phyloP scores from a whole-genome alignment of 345 rosid genomes.

The Nephelium lappaceum region DNA sequence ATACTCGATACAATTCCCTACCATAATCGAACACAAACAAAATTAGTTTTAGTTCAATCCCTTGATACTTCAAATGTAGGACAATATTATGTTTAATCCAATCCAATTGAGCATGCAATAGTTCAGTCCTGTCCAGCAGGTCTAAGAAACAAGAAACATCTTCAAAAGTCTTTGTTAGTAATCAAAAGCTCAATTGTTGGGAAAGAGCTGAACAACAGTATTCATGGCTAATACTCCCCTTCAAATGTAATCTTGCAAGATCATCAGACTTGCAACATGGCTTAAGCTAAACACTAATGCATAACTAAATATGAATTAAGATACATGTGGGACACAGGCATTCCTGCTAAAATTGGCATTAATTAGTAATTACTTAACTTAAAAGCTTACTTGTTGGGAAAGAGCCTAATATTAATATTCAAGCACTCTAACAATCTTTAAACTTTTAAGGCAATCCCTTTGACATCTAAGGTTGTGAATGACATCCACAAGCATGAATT shows the following conservation, averaged over 20 bases:
- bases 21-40: neutral
- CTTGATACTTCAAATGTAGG: neutral
- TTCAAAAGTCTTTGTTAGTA: too few relatives aligned
- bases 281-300: neutral
- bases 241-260: neutral
- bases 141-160: too few relatives aligned
- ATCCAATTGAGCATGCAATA: neutral
- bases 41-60: neutral
- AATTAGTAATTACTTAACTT: neutral
- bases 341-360: neutral
- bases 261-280: neutral
- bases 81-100: neutral
- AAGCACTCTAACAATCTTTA: neutral
- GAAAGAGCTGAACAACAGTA: neutral
- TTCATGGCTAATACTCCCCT: neutral
- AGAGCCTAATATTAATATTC: neutral
- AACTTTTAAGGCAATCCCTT: neutral
- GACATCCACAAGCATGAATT: neutral
- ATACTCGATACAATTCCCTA: too few relatives aligned
- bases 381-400: neutral
- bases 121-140: neutral
- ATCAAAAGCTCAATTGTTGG: neutral
- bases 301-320: too few relatives aligned
- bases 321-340: neutral
- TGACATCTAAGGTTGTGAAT: neutral